These are phyloP conservation scores for Suillus tomentosus DNA, from an alignment of 768 basidiomycete genomes.

Conservation along the genomic window DNA sequence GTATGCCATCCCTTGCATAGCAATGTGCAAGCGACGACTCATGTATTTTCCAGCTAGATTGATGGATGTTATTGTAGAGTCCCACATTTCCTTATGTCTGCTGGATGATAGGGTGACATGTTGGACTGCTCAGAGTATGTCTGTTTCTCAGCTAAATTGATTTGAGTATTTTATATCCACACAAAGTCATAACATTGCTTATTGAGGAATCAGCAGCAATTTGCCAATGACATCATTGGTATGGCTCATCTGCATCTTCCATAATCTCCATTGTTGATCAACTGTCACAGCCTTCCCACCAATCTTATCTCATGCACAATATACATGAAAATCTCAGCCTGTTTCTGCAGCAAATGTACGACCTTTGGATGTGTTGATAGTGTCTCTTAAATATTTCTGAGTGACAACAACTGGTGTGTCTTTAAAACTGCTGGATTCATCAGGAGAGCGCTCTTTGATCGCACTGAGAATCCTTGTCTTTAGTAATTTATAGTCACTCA, in stretches of 20 bases:
- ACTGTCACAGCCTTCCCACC: not conserved
- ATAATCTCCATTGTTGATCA: not conserved
- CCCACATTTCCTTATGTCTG: no score
- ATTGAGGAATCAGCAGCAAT: not conserved
- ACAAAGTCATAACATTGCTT: no score
- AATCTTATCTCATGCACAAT: not conserved
- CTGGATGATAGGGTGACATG: no score
- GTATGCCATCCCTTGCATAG: no score
- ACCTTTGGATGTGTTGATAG: not conserved
- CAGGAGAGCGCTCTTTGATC: fast-evolving
- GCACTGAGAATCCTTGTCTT: not conserved
- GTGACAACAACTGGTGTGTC: not conserved
- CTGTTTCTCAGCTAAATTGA: no score
- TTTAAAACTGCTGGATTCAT: not conserved
- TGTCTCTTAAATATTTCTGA: not conserved
- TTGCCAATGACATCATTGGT: not conserved
- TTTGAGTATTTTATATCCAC: no score
- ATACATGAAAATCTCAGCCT: not conserved
- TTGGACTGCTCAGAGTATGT: no score
- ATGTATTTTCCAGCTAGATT: no score
- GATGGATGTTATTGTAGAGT: no score
- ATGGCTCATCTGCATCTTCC: not conserved
- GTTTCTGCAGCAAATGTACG: fast-evolving
- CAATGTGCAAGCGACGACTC: no score
- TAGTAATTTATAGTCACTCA: not conserved